phyloP scores from a whole-genome alignment of 78 protist genomes.

The Chrysochromulina tobinii region DNA sequence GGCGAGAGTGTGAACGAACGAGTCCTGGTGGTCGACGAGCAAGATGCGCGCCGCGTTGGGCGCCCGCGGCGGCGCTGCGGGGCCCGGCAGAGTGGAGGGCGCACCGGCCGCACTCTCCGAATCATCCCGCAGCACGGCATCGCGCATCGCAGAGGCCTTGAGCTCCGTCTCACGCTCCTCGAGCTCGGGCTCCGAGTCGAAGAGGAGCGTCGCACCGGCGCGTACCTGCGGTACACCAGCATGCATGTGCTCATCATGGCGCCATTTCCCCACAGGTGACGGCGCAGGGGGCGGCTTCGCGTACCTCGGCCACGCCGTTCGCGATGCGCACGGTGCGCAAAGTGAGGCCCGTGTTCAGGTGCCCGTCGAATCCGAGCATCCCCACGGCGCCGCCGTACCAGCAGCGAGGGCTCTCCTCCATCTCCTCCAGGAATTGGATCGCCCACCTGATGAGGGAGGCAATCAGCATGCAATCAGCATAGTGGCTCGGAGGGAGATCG shows the following conservation, averaged over 20 bases:
- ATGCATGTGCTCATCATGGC: too few species aligned
- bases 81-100: neutral
- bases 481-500: too few species aligned
- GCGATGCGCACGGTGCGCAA: constrained; percentile 36
- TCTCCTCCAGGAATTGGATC: constrained; percentile 39
- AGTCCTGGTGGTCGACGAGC: constrained; percentile 49
- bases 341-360: constrained; percentile 52
- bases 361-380: constrained; percentile 40
- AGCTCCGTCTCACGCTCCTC: constrained; percentile 54
- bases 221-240: constrained; percentile 21
- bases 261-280: too few species aligned
- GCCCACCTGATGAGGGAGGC: neutral
- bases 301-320: constrained; percentile 27
- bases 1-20: constrained; percentile 56
- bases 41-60: neutral
- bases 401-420: constrained; percentile 9
- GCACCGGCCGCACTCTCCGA: neutral
- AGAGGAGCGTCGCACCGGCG: constrained; percentile 54
- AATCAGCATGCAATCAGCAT: too few species aligned
- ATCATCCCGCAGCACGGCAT: neutral
- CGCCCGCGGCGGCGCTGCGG: neutral
- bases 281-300: neutral
- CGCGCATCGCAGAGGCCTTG: constrained; percentile 43
- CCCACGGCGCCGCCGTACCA: constrained; percentile 39
- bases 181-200: constrained; percentile 46